Base-by-base conservation (phyloP, 1,284 basidiomycete species). In the Austroboletus niveus region DNA sequence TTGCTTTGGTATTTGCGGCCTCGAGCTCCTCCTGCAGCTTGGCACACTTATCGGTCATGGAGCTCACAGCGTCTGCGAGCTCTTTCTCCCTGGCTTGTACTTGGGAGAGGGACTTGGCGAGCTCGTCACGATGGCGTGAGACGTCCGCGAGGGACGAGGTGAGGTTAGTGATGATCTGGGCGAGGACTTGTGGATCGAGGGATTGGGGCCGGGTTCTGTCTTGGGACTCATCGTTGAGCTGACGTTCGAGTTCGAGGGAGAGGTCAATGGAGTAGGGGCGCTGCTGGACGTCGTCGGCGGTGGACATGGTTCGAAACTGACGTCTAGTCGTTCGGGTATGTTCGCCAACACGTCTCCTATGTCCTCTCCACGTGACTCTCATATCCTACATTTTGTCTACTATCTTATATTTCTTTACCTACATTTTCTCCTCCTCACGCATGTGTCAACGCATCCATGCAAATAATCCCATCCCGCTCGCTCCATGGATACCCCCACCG, bases 401-500 rank as follows among this genome's bases (percentile, higher is more conserved):
- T 42, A 36, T n/a, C 11, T 36, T 36, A 15, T 8, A 10, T 36
- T 5, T 36, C 35, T 9, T 14, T 34, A 14, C 14, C 20, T 39
- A 22, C 8, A 8, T 20, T 39, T 17, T 8, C 38, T 29, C 3
- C 10, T 5, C 5, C 36, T 70, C 57, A 76, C 45, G 76, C 70
- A 64, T 92, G 91, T 30, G 88, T 92, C 58, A 91, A 72, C 30
- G 87, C 75, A 69, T 98, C 94, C 46, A 96, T 84, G 64, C 89
- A 94, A 45, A 98, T 80, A 49, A 94, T 83, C 2, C 94, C 94
- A 59, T 92, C 92, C 12, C 85, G 81, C 69, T 98, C 94, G 69
- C 82, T 91, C 91, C 93, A 96, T n/a, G 95, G 91, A 71, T 95
- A 96, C 45, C 89, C 90, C 91, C 93, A 98, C 49, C 89, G 84